Evolutionary conservation across 2,329 filamentous ascomycete genomes (phyloP), one percentile per base, ranked within the genome.

Genomic region (Cryphonectria radicalis): DNA sequence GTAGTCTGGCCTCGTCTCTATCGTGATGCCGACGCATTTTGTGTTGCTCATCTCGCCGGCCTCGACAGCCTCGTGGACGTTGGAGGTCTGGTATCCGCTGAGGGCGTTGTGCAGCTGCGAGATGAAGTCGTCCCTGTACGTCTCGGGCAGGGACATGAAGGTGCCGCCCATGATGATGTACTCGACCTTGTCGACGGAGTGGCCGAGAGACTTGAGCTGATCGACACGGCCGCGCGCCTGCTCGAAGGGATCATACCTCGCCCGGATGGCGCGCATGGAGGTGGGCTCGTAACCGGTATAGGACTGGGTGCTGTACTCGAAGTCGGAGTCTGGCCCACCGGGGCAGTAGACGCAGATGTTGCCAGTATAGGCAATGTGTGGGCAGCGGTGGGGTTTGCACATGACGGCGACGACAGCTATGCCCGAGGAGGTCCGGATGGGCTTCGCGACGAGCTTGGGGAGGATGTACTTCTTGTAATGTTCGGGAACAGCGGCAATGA

Each of bases 141-240:
- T 90, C 77, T 94, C 91, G 11, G 95, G 88, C 37, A 99, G 83
- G 3, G 95, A 98, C 97, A 99, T 99, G 82, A 99, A 99, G 0
- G 96, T 99, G 75, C 96, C 96, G 72, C 96, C 96, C 96, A 99
- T 99, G 80, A 99, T 97, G 79, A 99, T 99, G 81, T 98, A 99
- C 84, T 99, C 96, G 35, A 99, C 96, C 81, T 99, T 99, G 84
- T 99, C 96, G 64, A 99, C 96, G 63, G 94, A 97, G 81, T 99
- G 96, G 0, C 96, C 96, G 0, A 99, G 87, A 1, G 93, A 93
- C 81, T 97, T 97, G 79, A 99, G 94, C 83, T 99, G 96, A 77
- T 99, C 97, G 7, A 99, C 95, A 76, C 96, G 90, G 59, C 96
- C 96, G 80, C 96, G 89, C 22, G 96, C 96, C 84, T 99, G 96